Evolutionary conservation across 352 stramenopile species (phyloP), one percentile per base, ranked within the genome.

Genomic region (Globisporangium cederbergense): DNA sequence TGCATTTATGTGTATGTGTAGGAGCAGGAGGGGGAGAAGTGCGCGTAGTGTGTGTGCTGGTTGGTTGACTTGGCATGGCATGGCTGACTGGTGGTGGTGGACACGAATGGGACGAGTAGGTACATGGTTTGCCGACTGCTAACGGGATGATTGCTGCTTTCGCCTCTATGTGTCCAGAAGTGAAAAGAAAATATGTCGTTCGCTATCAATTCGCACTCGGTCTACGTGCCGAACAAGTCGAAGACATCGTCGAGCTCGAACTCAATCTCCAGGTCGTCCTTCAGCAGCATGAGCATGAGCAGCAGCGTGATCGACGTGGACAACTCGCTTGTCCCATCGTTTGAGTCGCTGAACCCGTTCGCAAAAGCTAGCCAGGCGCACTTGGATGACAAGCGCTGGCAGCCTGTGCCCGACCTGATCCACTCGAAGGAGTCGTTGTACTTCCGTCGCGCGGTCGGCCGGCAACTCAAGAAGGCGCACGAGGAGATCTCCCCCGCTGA

Each of bases 371-470:
- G 79, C 6, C 74, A 75, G 45, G 72, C 68, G 58, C 60, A 68
- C 47, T 66, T 83, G 25, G 75, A 87, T 32, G 86, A 90, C 45
- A 70, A 70, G 56, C 83, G 85, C 22, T 96, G 84, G 83, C 82
- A 94, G 68, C 85, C 87, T 4, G 84, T 94, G 55, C 77, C 78
- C 0, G 81, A 81, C 32, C 72, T 95, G 7, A 71, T 77, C 60
- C 85, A 93, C 74, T 92, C 80, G 62, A 93, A 95, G 64, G 87
- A 95, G 68, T 93, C 85, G 46, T 67, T 94, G 4, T 78, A 80
- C 65, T 91, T 95, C 49, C 82, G 86, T n/a, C 81, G 75, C 13
- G 78, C 80, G 20, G 81, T 96, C 36, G 81, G 80, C 3, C 77
- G 87, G 58, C 78, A 93, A 43, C 64, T 96, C 14, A 90, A 93